Evolutionary conservation across 306 rosid species (phyloP), one percentile per base, ranked within the genome.

Genomic region (Gastrolobium bilobum): DNA sequence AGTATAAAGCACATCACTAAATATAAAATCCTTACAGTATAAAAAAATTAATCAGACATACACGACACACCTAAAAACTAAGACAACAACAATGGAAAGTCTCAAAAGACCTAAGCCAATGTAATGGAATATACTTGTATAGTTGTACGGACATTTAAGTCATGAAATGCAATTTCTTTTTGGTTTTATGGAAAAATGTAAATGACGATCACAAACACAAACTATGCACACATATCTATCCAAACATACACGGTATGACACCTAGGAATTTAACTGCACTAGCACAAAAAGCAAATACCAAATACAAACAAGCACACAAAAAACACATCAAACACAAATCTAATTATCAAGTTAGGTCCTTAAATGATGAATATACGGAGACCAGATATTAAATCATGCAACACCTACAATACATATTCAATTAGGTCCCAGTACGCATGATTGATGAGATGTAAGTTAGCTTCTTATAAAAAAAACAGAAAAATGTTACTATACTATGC

Each of bases 1-100:
- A 58, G 61, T 11, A 70, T 8, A 53, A 62, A 75, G 52, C 66
- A 53, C 35, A 72, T 81, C 70, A 80, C 68, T 31, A 35, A 60
- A 81, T 20, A 64, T 31, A 46, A 50, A 20, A 20, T 20, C 26
- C 26, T 20, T 20, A 20, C 26, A 20, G 26, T 20, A 20, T 20
- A 20, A 20, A 20, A 20, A 20, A 20, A 20, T 34, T 50, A n/a
- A n/a, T 37, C 10, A 13, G 68, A 38, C 30, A 42, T 11, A 62
- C 15, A 71, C 1, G 26, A 20, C 26, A 20, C 26, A 20, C 26
- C 37, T 29, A 40, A 44, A 70, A 54, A 47, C 33, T 8, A 65
- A 51, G 15, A 42, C 54, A 54, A 50, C 69, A 51, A 43, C 40
- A 37, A 40, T 50, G 31, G 38, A 10, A 29, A 10, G 30, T 53